A percentile compares a stretch with the other conserved stretches of the same genome.
Evolutionary conservation across 192 early-diverging fungal genomes (phyloP).

Genomic region (Spizellomyces sp.): DNA sequence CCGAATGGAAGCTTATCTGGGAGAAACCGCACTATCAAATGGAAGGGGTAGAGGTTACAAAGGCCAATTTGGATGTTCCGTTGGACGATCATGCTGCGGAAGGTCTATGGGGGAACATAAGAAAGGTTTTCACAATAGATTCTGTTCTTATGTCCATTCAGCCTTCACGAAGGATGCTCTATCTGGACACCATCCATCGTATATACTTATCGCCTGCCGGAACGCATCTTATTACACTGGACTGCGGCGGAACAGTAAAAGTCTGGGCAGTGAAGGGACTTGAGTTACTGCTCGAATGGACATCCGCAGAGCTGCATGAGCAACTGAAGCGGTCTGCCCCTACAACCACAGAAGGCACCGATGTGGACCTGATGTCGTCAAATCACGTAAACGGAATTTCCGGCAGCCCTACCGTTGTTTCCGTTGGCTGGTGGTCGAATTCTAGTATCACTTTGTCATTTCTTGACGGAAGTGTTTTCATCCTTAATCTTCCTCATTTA

Average conservation of each 20-base stretch:
- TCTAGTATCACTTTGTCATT: constrained; percentile 52
- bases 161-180: constrained; percentile 20
- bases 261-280: constrained; percentile 16
- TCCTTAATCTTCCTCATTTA: constrained; percentile 48
- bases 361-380: not conserved
- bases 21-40: constrained; percentile 26
- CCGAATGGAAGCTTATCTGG: constrained; percentile 21
- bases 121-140: constrained; percentile 23
- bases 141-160: constrained; percentile 9
- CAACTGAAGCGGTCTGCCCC: not conserved
- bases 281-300: constrained; percentile 27
- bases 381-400: not conserved
- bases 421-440: constrained; percentile 59
- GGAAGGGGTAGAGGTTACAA: constrained; percentile 16
- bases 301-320: constrained; percentile 37
- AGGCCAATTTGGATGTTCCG: not conserved
- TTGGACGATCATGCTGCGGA: not conserved
- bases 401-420: constrained; percentile 28
- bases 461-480: constrained; percentile 52
- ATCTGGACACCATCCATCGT: constrained; percentile 25
- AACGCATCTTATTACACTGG: constrained; percentile 13
- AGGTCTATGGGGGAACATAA: constrained; percentile 6
- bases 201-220: constrained; percentile 26
- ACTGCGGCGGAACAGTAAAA: constrained; percentile 28
- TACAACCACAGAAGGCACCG: not conserved